Evolutionary conservation across 192 early-diverging fungal species (phyloP).

Genomic region (Coemansia sp.): DNA sequence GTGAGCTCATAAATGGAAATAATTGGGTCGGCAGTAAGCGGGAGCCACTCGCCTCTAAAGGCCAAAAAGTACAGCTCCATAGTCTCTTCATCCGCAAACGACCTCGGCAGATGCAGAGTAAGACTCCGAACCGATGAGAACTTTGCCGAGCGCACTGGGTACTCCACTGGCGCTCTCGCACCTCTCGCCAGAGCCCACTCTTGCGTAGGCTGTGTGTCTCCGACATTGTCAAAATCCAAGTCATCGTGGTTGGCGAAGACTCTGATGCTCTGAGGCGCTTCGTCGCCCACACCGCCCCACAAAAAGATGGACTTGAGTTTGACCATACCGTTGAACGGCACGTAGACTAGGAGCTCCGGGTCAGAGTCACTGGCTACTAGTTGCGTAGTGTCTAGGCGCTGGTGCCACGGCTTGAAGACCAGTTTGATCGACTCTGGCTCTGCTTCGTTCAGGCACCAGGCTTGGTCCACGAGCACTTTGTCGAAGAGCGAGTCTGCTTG

Average conservation of each 20-base stretch:
- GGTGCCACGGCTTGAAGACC: slow-evolving; percentile 87
- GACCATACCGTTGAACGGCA: slow-evolving; percentile 90
- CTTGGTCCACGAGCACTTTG: slow-evolving; percentile 77
- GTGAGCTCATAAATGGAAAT: slow-evolving; percentile 74
- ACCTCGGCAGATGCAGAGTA: slow-evolving; percentile 78
- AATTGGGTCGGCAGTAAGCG: slow-evolving; percentile 69
- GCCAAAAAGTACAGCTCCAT: slow-evolving; percentile 73
- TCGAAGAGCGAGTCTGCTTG: slow-evolving; percentile 71
- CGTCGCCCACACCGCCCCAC: slow-evolving; percentile 62
- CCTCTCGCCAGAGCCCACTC: slow-evolving; percentile 77
- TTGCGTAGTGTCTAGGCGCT: slow-evolving; percentile 70
- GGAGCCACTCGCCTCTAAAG: slow-evolving; percentile 89
- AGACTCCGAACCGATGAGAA: slow-evolving; percentile 78
- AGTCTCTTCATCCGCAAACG: slow-evolving; percentile 76
- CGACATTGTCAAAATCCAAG: slow-evolving; percentile 87
- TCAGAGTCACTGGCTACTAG: slow-evolving; percentile 83
- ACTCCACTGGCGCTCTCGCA: slow-evolving; percentile 62
- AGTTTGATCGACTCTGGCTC: slow-evolving; percentile 62
- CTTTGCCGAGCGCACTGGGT: slow-evolving; percentile 67
- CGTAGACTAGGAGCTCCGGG: slow-evolving; percentile 85
- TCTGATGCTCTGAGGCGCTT: slow-evolving; percentile 71
- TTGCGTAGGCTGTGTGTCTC: slow-evolving; percentile 70
- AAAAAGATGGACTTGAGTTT: slow-evolving; percentile 90
- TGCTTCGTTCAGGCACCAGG: slow-evolving; percentile 81
- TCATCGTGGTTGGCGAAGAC: slow-evolving; percentile 89